Evolutionary conservation across 441 rosid genomes (phyloP).

Genomic region (Iberis amara): DNA sequence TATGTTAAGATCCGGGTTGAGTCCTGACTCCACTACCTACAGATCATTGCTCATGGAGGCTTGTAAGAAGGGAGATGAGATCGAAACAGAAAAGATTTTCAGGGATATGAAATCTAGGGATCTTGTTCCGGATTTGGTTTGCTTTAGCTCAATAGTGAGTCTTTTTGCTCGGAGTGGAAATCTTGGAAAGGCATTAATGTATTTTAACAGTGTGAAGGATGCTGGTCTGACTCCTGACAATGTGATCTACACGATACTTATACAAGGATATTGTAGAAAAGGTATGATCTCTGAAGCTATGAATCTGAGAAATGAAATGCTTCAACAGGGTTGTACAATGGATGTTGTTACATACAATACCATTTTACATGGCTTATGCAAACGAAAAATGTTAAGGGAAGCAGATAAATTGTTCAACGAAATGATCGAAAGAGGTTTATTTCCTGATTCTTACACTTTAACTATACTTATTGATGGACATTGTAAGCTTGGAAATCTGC

Average conservation of each 20-base stretch:
- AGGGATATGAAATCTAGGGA: slow-evolving; percentile 41
- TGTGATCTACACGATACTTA: slow-evolving; percentile 69
- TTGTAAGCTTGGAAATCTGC: slow-evolving; percentile 65
- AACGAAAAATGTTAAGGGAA: slow-evolving; percentile 54
- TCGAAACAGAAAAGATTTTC: slow-evolving; percentile 48
- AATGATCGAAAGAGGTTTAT: slow-evolving; percentile 57
- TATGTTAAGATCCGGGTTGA: slow-evolving; percentile 51
- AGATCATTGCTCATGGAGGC: slow-evolving; percentile 61
- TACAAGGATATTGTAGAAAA: slow-evolving; percentile 65
- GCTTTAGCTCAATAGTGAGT: slow-evolving; percentile 65
- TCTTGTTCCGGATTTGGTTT: slow-evolving; percentile 60
- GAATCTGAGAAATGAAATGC: slow-evolving; percentile 61
- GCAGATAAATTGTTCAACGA: slow-evolving; percentile 60
- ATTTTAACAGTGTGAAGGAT: slow-evolving; percentile 46
- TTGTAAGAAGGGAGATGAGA: slow-evolving; percentile 46
- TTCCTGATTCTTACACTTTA: slow-evolving; percentile 67
- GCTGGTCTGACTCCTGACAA: slow-evolving; percentile 58
- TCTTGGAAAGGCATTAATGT: slow-evolving; percentile 48
- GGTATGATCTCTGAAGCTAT: slow-evolving; percentile 56
- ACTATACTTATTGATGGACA: slow-evolving; percentile 75
- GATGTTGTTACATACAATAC: slow-evolving; percentile 74
- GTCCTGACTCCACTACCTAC: slow-evolving; percentile 60
- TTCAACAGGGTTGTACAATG: slow-evolving; percentile 54
- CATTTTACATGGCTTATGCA: slow-evolving; percentile 71
- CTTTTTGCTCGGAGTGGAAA: slow-evolving; percentile 49